Evolutionary conservation across 352 stramenopile species (phyloP), one percentile per base, ranked within the genome.

Genomic region (Plasmopara halstedii): DNA sequence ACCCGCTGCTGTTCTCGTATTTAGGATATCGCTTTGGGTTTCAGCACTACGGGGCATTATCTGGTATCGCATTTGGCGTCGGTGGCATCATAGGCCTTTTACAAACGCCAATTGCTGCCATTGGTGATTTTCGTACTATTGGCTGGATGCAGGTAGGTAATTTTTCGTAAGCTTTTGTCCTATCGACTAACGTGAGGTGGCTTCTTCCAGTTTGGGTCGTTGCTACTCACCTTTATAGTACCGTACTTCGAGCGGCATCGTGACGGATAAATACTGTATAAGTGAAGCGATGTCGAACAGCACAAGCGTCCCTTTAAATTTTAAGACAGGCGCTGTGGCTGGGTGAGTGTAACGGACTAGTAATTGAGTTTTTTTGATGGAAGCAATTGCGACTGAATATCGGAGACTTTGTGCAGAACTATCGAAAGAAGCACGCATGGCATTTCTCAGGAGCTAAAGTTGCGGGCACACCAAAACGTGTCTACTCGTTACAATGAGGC

Each of bases 1-100:
- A 87, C 46, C 71, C 82, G 23, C 60, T 91, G 48, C 64, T 89
- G 37, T 94, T 94, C 52, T 74, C 78, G 36, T 88, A 83, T 21
- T 42, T 95, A 17, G 79, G 79, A 11, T 66, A 86, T 36, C 69
- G 62, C 35, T 83, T 95, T 27, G 84, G 84, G 20, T 94, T 92
- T 60, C 70, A 79, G 43, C 83, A 94, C 58, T 94, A 87, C 56
- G 84, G 84, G 11, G 71, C 85, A 19, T 56, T 94, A 22, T 75
- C 72, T 19, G 85, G 85, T 11, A 81, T 89, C 26, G 67, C 74
- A 5, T 92, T 94, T 50, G 70, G 64, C 46, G 55, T 91, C 2
- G 81, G 73, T 31, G 81, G 72, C 18, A 21, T 80, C 9, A 66
- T 86, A 15, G 70, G 73, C 15, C 53, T 88, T 6, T 40, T 88